Evolutionary conservation across 805 yeast genomes (phyloP).

Genomic region (Sporopachydermia lactativora): DNA sequence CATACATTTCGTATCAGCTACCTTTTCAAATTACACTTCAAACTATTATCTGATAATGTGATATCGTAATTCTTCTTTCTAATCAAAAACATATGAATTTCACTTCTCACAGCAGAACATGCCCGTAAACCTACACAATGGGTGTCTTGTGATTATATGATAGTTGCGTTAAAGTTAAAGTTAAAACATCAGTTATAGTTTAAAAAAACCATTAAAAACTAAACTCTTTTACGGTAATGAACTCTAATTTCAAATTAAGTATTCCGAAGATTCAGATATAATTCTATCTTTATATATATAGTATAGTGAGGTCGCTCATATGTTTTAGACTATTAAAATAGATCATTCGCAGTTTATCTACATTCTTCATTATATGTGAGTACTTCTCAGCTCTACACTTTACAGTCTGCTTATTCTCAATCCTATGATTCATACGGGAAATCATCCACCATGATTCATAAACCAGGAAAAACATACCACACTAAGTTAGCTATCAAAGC

Average conservation of each 20-base stretch:
- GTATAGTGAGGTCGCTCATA: not conserved
- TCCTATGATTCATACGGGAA: constrained; percentile 1
- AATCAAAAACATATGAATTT: constrained; percentile 1
- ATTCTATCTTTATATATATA: not conserved
- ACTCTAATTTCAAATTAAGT: constrained; percentile 1
- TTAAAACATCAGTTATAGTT: not conserved
- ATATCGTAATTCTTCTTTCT: constrained; percentile 1
- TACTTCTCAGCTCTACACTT: constrained; percentile 1
- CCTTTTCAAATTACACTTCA: not conserved
- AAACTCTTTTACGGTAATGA: constrained; percentile 1
- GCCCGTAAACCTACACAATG: constrained; percentile 1
- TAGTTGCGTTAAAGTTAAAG: not conserved
- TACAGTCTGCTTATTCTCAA: constrained; percentile 1
- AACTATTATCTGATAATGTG: constrained; percentile 1
- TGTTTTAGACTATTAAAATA: constrained; percentile 1
- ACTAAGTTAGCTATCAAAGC: constrained; percentile 1
- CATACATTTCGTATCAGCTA: constrained; percentile 1
- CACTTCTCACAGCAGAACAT: not conserved
- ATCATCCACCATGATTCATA: constrained; percentile 1
- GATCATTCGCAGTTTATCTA: constrained; percentile 1
- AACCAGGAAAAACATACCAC: constrained; percentile 1
- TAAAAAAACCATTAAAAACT: not conserved
- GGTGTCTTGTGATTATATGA: constrained; percentile 1
- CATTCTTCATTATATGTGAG: not conserved
- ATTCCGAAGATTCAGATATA: constrained; percentile 1